phyloP scores from a whole-genome alignment of 2,329 filamentous ascomycete species.

The Aspergillus latus region DNA sequence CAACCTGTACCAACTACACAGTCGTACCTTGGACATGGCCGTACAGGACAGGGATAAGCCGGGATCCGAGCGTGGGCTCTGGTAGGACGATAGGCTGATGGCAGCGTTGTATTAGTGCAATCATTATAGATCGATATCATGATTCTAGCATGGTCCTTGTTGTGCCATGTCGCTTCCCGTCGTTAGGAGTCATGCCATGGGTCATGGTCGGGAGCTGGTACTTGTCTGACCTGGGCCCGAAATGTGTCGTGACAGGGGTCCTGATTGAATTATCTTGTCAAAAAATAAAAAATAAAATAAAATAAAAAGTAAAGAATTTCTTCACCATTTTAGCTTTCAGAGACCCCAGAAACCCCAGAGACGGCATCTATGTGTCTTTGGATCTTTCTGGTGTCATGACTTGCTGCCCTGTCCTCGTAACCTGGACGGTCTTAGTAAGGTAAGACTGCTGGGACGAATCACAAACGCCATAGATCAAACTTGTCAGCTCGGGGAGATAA shows the following conservation, averaged over 20 bases:
- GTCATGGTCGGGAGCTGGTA: background rate
- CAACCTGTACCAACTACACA: no score
- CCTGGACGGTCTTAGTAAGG: no score
- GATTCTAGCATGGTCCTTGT: background rate
- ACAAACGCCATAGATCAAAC: conserved; percentile 19
- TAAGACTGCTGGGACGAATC: conserved; percentile 8
- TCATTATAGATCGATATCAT: conserved; percentile 9
- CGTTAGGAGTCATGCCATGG: conserved; percentile 9
- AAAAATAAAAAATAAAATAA: no score
- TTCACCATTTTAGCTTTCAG: no score
- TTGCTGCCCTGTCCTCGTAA: no score
- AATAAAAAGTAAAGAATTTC: no score
- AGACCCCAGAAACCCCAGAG: no score
- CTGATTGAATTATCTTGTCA: no score
- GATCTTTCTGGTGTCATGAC: no score
- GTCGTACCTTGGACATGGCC: background rate
- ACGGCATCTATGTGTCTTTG: no score
- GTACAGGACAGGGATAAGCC: conserved; percentile 1
- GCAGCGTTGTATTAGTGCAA: conserved; percentile 1
- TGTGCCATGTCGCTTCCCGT: conserved; percentile 5
- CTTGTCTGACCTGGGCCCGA: background rate
- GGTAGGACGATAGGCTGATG: background rate
- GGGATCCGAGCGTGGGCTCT: background rate
- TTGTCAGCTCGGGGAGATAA: conserved; percentile 23
- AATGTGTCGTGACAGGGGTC: background rate